Evolutionary conservation across 2,329 filamentous ascomycete genomes (phyloP), one percentile per base, ranked within the genome.

Genomic region (Alternaria tenuissima): DNA sequence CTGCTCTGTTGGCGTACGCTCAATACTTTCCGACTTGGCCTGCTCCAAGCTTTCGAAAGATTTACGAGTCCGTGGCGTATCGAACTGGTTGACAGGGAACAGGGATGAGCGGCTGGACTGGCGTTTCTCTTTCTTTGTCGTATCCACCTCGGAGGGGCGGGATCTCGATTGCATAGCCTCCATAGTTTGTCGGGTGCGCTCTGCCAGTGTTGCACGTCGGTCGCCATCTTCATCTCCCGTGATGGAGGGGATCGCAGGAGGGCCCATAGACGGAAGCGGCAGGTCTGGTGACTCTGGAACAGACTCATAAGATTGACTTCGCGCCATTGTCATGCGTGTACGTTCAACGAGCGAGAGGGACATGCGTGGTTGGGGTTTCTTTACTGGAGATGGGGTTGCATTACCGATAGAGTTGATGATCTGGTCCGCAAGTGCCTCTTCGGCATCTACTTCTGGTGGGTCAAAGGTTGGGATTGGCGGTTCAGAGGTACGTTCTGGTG

Each of bases 181-280:
- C 88, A 97, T 94, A 18, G 92, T 93, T 55, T 93, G 84, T 18
- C 91, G 88, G 0, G 94, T 96, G 48, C 93, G 89, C 72, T 93
- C 93, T 4, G 90, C 86, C 36, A 78, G 69, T 0, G 89, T 81
- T n/a, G 70, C 57, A 62, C 70, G 70, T 12, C 62, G 70, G 55
- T 82, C 61, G 14, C 61, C 32, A 9, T 59, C 44, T 6, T 64
- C 56, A n/a, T 36, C 46, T 26, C 32, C 20, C 9, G 46, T 38
- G 7, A 49, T 49, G 34, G 57, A 65, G 28, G 64, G 64, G 48
- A 60, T 58, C 32, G 59, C 66, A 22, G 66, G 60, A 11, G 61
- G 55, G 3, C 63, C 65, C 12, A 64, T 65, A 16, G 59, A 64
- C 3, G 69, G 59, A 16, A 57, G 34, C 3, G 65, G 60, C 1